A percentile compares a stretch with the other conserved stretches of the same genome.
These are phyloP conservation scores for Ricinus communis DNA, from an alignment of 345 rosid species.

Conservation along the genomic window DNA sequence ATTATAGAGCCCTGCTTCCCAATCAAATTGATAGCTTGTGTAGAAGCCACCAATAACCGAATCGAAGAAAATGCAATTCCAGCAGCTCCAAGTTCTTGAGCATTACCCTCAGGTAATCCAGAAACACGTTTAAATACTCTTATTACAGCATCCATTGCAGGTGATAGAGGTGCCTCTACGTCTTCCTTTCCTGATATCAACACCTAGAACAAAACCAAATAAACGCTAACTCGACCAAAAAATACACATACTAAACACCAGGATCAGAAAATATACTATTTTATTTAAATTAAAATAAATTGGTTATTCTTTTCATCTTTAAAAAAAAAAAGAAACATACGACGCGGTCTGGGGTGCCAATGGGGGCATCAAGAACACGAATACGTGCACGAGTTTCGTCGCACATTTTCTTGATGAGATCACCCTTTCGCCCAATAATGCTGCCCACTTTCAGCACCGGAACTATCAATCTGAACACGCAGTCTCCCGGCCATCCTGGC, in stretches of 20 bases:
- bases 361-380: conserved; percentile 71
- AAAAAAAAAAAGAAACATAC: conserved; percentile 40
- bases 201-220: conserved; percentile 34
- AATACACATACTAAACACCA: too few species aligned
- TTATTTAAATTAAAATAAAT: too few species aligned
- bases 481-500: conserved; percentile 90
- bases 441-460: conserved; percentile 72
- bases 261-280: neutral
- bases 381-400: conserved; percentile 82
- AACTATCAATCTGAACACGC: conserved; percentile 73
- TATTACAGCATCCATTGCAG: conserved; percentile 55
- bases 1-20: conserved; percentile 86
- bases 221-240: neutral
- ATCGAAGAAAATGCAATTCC: conserved; percentile 53
- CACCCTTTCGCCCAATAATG: conserved; percentile 84
- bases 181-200: conserved; percentile 58
- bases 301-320: too few species aligned
- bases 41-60: conserved; percentile 68
- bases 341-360: conserved; percentile 55
- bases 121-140: conserved; percentile 52
- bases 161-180: conserved; percentile 46
- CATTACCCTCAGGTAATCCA: conserved; percentile 40
- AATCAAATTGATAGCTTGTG: conserved; percentile 80
- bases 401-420: conserved; percentile 77
- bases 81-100: conserved; percentile 27